Base-by-base conservation (phyloP, 371 early-diverging fungal genomes). In the Mycotypha africana region DNA sequence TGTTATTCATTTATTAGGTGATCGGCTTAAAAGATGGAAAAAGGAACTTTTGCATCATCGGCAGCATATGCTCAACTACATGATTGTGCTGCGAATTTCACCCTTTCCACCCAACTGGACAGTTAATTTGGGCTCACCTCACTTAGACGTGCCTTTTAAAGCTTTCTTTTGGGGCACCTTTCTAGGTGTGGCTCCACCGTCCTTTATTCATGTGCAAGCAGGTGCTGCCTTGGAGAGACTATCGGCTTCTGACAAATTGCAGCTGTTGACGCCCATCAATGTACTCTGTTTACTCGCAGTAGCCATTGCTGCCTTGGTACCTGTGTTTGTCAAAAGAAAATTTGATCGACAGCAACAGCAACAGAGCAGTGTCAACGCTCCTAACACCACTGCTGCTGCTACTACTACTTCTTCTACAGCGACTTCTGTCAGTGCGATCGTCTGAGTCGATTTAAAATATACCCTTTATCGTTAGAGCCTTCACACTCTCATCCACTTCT, bases 51-150 rank as follows among this genome's bases (percentile, higher is more conserved):
- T 73, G 38, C 62, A 62, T 39, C 81, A 82, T 56, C 67, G 70
- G 44, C 68, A 76, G 41, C 69, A 81, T 50, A 69, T 82, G 67
- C 56, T 82, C 47, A 80, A 78, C 42, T 82, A 82, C 45, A 79
- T 82, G 50, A 62, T 82, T 45, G 70, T 82, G 20, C 51, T 74
- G 38, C 58, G 74, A 32, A 58, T 80, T 23, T 65, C 76, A 0
- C 83, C 83, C 17, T 70, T 82, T 38, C 79, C 81, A 21, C 83
- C 83, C 32, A 82, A 82, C 46, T 82, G 83, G 83, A 65, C 68
- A 20, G 71, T 75, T 42, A 82, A 82, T 51, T 56, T 82, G 30
- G 79, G 81, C 11, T 74, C 81, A 0, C 79, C 83, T 20, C 83
- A 82, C 46, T 54, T 82, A n/a, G 53, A 60, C 39, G 79, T 82